Evolutionary conservation across 176 grass and related monocot genomes (phyloP).

Genomic region (Rhynchospora breviuscula): DNA sequence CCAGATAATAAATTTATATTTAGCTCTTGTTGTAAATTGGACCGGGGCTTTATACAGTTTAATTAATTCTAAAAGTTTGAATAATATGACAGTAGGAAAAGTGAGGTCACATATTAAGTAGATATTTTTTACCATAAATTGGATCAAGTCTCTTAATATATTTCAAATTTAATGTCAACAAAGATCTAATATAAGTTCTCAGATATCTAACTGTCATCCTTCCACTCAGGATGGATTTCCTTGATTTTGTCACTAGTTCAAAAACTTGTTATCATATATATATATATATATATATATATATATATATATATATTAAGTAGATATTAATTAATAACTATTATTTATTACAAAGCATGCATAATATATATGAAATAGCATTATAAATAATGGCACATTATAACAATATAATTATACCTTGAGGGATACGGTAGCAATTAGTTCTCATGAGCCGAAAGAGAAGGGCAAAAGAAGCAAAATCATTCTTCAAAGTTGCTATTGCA

Average conservation of each 20-base stretch:
- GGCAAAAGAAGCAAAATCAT: constrained; percentile 20
- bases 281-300: no score
- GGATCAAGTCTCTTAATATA: background rate
- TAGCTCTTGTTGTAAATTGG: background rate
- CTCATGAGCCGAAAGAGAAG: constrained; percentile 42
- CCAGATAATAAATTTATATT: background rate
- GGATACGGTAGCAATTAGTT: constrained; percentile 19
- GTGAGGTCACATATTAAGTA: background rate
- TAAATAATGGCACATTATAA: no score
- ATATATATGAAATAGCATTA: no score
- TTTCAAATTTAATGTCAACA: no score
- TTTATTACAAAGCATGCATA: no score
- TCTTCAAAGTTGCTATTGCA: background rate
- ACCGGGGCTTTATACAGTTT: background rate
- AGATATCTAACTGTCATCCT: no score
- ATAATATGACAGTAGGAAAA: background rate
- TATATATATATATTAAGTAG: no score
- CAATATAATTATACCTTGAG: constrained; percentile 24
- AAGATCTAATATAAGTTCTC: no score
- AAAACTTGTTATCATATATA: no score
- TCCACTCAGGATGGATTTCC: no score
- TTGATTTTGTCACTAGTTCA: no score
- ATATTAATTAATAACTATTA: no score
- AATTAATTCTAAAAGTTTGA: background rate
- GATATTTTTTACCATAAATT: background rate